Base-by-base conservation (phyloP, 192 early-diverging fungal species). In the Backusella sp. region DNA sequence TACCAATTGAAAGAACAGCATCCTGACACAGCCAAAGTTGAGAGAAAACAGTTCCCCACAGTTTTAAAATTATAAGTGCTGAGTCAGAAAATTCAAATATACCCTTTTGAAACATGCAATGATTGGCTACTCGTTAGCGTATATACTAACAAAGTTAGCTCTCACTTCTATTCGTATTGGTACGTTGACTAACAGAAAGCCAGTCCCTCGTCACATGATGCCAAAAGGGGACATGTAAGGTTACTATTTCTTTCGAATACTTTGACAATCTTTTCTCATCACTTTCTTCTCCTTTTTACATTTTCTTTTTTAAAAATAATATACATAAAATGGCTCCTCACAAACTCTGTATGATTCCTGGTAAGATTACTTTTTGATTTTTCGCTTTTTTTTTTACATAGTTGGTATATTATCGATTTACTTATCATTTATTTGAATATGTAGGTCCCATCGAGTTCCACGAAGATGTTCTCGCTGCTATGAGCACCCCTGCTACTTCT, bases 301-400 rank as follows among this genome's bases (percentile, higher is more conserved):
- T 49, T 52, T 37, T 75, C 67, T 36, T 17, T 26, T 32, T 32
- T 32, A 32, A 32, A 21, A 44, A 11, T 35, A 66, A 12, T 65
- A 17, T 15, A 23, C 17, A 62, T 17, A 66, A 72, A 19, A 77
- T 78, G 77, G 23, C 77, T 78, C 11, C 69, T 35, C 92, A 88
- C 74, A 93, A 95, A 75, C 90, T 97, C 53, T 96, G 94, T 90
- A 96, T 98, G 90, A 98, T 98, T 83, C 96, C 96, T 52, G 95
- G 91, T 91, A 85, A 72, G 74, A 59, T n/a, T 12, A 28, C 37
- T 39, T 39, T 39, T 39, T 39, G 37, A 12, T 39, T 30, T 46
- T 39, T 39, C 11, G 37, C 0, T 39, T 30, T 46, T 3, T 36
- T 67, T 67, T 36, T 19, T 62, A 28, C 4, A 62, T 28, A 14